Evolutionary conservation across 306 rosid genomes (phyloP), one percentile per base, ranked within the genome.

Genomic region (Sphenostylis stenocarpa): DNA sequence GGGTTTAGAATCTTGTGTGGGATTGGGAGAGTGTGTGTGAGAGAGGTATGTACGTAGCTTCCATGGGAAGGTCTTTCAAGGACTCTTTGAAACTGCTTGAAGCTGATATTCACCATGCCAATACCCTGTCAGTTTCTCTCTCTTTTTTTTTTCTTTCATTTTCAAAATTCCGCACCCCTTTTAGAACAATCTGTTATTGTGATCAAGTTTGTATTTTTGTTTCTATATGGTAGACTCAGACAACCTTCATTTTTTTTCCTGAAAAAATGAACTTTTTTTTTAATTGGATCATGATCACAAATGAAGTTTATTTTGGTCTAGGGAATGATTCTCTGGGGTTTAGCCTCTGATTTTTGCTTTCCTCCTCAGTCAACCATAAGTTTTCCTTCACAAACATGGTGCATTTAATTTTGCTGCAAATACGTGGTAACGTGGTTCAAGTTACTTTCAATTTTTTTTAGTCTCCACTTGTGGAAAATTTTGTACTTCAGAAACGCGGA

Each of bases 91-190:
- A 94, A 85, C 87, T 91, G 20, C 97, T 94, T 68, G 97, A 94
- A 89, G 98, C 98, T 85, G 98, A 94, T 90, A 94, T 94, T 62
- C 98, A 92, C 78, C 98, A 94, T 24, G 98, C 98, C 36, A 94
- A 92, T 84, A 92, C 95, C 83, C 83, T 94, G 98, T 94, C 11
- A 87, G 95, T 83, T 74, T 61, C n/a, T 58, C 65, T 28, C 19
- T 26, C 2, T 26, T 26, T 26, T 58, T 14, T 10, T 10, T 44
- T 28, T 21, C 60, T 60, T 28, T 9, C 57, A 15, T 57, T 12
- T 68, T 61, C 14, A 24, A 6, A 10, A 17, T 74, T 57, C 33
- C 43, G 24, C 10, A 55, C 52, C 43, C 43, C 3, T 44, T 43
- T 31, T 16, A 4, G 2, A 44, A 20, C 51, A 20, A 15, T 61